Conservation (phyloP, 371 early-diverging fungal genomes). For the Rhizomucor miehei region DNA sequence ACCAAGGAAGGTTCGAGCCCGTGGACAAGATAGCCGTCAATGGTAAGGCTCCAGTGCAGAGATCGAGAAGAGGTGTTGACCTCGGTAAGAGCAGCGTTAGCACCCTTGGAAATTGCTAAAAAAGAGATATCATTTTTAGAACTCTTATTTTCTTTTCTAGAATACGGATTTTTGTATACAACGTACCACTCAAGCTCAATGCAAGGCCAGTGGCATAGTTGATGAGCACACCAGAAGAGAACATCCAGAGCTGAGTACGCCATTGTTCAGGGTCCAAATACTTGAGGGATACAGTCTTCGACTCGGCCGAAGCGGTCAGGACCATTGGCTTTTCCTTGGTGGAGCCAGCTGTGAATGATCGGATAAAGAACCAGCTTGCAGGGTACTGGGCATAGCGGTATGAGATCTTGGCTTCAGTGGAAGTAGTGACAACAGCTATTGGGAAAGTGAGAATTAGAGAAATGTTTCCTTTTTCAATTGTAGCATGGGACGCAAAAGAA, state of each 20-base stretch:
- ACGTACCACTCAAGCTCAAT: constrained; percentile 34
- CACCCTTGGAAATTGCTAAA: constrained; percentile 21
- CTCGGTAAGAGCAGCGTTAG: constrained; percentile 17
- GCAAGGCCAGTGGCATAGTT: constrained; percentile 50
- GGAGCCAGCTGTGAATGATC: constrained; percentile 21
- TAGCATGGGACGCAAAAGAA: too few relatives aligned
- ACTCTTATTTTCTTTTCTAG: too few relatives aligned
- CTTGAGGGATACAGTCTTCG: constrained; percentile 15
- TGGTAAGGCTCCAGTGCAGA: constrained; percentile 31
- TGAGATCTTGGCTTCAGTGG: constrained; percentile 23
- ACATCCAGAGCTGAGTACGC: constrained; percentile 52
- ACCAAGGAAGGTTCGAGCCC: constrained; percentile 16
- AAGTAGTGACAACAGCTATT: constrained; percentile 13
- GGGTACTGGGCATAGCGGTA: constrained; percentile 43
- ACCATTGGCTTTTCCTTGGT: constrained; percentile 40
- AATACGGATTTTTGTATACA: too few relatives aligned
- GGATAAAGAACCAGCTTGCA: constrained; percentile 44
- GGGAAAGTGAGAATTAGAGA: background rate
- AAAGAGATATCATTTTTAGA: background rate
- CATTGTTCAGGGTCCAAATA: constrained; percentile 30
- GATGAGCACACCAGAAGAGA: constrained; percentile 43
- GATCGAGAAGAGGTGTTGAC: constrained; percentile 11
- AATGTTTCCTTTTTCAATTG: background rate
- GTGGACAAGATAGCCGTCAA: constrained; percentile 24
- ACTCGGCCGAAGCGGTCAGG: constrained; percentile 28